Conservation (phyloP, 306 rosid species). For the Dryas alaskensis region DNA sequence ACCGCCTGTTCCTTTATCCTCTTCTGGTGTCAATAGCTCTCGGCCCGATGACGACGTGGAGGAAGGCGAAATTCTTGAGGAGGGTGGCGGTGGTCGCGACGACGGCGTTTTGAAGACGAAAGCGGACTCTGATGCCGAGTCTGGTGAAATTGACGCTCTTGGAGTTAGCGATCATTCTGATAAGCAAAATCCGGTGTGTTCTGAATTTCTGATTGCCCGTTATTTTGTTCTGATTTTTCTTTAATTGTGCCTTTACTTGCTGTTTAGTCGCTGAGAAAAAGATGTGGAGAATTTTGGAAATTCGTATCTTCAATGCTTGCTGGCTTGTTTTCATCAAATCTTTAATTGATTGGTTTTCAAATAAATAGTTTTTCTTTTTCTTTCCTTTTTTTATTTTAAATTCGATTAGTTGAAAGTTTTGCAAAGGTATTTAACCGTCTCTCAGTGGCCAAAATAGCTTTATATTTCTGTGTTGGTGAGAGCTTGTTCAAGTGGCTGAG, state of each 20-base stretch:
- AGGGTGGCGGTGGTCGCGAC: constrained; percentile 37
- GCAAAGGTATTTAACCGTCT: constrained; percentile 22
- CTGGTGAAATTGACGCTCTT: constrained; percentile 48
- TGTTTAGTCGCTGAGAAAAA: constrained; percentile 53
- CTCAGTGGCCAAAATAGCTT: constrained; percentile 42
- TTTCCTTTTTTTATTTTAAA: neutral
- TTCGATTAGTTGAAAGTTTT: neutral
- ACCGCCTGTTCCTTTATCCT: constrained; percentile 24
- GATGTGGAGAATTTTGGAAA: neutral
- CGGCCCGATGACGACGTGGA: constrained; percentile 65
- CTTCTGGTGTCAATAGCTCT: constrained; percentile 10
- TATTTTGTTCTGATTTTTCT: neutral
- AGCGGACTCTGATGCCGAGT: constrained; percentile 45
- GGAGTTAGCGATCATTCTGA: constrained; percentile 42
- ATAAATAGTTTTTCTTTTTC: neutral
- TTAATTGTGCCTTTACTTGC: constrained; percentile 21
- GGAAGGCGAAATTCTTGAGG: constrained; percentile 96
- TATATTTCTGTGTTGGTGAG: constrained; percentile 41
- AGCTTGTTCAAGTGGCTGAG: constrained; percentile 66
- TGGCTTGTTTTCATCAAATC: neutral
- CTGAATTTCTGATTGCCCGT: constrained; percentile 23
- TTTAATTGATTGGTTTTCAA: neutral
- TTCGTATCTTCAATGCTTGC: constrained; percentile 1
- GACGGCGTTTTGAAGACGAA: constrained; percentile 35
- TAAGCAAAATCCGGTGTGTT: constrained; percentile 57